A percentile compares a stretch with the other conserved stretches of the same genome.
These are phyloP conservation scores for Neocucurbitaria cava DNA, from an alignment of 2,329 filamentous ascomycete species.

Conservation along the genomic window DNA sequence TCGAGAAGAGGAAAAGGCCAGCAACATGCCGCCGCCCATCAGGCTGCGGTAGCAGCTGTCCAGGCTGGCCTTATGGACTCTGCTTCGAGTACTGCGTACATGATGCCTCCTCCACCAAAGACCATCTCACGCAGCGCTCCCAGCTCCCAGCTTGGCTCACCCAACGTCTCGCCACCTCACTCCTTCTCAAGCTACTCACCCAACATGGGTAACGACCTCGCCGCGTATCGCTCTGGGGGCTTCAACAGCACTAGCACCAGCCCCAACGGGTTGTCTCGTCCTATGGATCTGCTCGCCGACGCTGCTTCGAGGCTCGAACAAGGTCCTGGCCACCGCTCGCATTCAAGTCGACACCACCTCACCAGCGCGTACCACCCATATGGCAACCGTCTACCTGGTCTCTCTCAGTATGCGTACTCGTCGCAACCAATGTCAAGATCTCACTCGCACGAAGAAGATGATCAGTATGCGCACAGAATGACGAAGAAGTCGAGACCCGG, in stretches of 20 bases:
- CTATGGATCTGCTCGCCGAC: constrained; percentile 74
- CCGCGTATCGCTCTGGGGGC: constrained; percentile 57
- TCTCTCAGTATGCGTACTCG: constrained; percentile 61
- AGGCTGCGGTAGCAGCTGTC: constrained; percentile 61
- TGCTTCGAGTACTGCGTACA: constrained; percentile 58
- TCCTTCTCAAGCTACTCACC: constrained; percentile 72
- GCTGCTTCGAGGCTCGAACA: constrained; percentile 72
- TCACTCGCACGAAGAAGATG: constrained; percentile 83
- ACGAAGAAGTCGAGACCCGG: constrained; percentile 91
- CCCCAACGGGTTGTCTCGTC: constrained; percentile 59
- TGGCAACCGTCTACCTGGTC: constrained; percentile 66
- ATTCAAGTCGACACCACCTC: constrained; percentile 48
- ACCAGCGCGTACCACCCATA: constrained; percentile 57
- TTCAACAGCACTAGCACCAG: constrained; percentile 48
- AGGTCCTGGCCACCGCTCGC: constrained; percentile 57
- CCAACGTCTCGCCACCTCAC: constrained; percentile 94
- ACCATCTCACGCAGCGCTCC: constrained; percentile 89
- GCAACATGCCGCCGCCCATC: constrained; percentile 63
- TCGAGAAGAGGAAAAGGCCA: constrained; percentile 91
- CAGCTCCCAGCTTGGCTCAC: constrained; percentile 84
- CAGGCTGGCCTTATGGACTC: constrained; percentile 60
- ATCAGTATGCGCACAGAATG: constrained; percentile 76
- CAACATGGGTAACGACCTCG: constrained; percentile 64
- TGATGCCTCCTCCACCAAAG: constrained; percentile 79
- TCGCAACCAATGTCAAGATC: constrained; percentile 89